Conservation (phyloP, 345 rosid genomes). For the Boechera retrofracta region DNA sequence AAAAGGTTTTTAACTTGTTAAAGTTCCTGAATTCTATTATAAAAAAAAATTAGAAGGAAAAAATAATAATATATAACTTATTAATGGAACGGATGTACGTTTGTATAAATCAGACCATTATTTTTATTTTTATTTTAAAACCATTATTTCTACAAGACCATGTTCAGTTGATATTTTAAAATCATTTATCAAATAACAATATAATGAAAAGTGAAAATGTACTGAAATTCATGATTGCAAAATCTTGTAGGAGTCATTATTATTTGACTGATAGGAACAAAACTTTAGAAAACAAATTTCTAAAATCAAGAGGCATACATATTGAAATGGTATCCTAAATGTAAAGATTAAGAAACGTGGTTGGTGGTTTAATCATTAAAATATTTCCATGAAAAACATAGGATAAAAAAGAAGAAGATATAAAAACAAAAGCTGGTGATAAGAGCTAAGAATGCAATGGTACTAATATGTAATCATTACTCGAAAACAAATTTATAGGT, state of each 20-base stretch:
- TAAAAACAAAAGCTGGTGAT: slow-evolving; percentile 34
- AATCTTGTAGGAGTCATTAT: slow-evolving; percentile 12
- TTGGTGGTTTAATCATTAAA: slow-evolving; percentile 47
- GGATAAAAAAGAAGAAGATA: slow-evolving; percentile 6
- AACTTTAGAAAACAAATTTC: neutral
- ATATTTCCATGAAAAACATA: slow-evolving; percentile 31
- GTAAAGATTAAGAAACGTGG: slow-evolving; percentile 50
- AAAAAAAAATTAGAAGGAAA: too few relatives aligned
- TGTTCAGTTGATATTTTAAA: neutral
- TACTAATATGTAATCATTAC: slow-evolving; percentile 29
- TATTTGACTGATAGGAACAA: slow-evolving; percentile 23
- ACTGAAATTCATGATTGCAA: slow-evolving; percentile 5
- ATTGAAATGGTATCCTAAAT: slow-evolving; percentile 31
- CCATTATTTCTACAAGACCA: neutral
- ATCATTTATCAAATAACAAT: neutral
- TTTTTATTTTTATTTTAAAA: too few relatives aligned
- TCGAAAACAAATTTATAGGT: neutral
- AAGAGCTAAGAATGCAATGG: slow-evolving; percentile 18
- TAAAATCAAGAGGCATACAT: slow-evolving; percentile 11
- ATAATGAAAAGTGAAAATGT: neutral
- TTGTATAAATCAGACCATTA: neutral
- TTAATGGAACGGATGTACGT: neutral
- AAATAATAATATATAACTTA: neutral
- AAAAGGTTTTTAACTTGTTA: too few relatives aligned
- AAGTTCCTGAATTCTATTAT: too few relatives aligned